phyloP scores from a whole-genome alignment of 2,329 filamentous ascomycete species.

The Colletotrichum lentis region DNA sequence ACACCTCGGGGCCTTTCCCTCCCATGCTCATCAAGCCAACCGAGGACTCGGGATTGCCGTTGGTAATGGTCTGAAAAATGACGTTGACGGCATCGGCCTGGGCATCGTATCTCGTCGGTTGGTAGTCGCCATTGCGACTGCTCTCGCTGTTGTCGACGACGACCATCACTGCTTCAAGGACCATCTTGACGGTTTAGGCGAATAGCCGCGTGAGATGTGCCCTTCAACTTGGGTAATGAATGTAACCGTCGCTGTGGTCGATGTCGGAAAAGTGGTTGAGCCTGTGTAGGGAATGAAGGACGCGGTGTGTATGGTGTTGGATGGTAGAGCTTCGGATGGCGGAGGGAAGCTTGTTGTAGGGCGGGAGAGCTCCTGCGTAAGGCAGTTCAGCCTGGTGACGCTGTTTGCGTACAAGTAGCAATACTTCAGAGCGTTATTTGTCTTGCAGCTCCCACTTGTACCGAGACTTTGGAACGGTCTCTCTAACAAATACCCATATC shows the following conservation, averaged over 20 bases:
- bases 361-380: constrained; percentile 48
- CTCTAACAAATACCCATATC: neutral
- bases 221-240: neutral
- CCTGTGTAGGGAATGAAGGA: neutral
- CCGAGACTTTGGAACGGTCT: neutral
- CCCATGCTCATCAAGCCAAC: constrained; percentile 99
- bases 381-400: constrained; percentile 56
- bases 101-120: constrained; percentile 93
- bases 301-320: constrained; percentile 25
- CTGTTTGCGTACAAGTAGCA: constrained; percentile 30
- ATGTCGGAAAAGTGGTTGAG: neutral
- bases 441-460: neutral
- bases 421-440: neutral
- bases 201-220: neutral
- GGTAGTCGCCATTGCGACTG: constrained; percentile 93
- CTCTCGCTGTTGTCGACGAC: constrained; percentile 99
- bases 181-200: constrained; percentile 74
- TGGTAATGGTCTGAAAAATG: constrained; percentile 94
- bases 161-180: constrained; percentile 99
- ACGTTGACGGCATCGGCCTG: constrained; percentile 95
- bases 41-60: constrained; percentile 94
- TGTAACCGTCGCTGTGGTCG: neutral
- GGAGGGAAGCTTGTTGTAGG: constrained; percentile 41
- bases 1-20: constrained; percentile 94
- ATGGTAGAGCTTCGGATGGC: constrained; percentile 36